Evolutionary conservation across 2,329 filamentous ascomycete species (phyloP), one percentile per base, ranked within the genome.

Genomic region (Aspergillus pseudoglaucus): DNA sequence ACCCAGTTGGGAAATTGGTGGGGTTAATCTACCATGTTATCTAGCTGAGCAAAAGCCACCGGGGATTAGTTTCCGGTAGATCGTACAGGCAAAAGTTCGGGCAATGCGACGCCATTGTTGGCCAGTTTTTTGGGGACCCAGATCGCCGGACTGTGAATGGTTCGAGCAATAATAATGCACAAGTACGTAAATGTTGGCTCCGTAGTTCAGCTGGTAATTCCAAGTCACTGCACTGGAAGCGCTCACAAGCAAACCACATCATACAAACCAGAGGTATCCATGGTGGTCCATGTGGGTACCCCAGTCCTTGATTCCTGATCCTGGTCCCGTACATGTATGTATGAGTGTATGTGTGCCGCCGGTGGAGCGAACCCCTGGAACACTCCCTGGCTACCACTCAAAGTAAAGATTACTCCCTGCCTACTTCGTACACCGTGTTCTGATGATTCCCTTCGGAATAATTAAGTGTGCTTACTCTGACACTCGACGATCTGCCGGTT

Each of bases 21-120:
- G 33, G 33, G 15, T n/a, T 37, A 33, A n/a, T 37, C 15, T 37
- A 35, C 32, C n/a, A 37, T 17, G 33, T 33, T n/a, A n/a, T n/a
- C 33, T n/a, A n/a, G 15, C 33, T 37, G 40, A 33, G 14, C 47
- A 57, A 55, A 58, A 54, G 54, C 55, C 43, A 47, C 25, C 56
- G 53, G 51, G 55, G 54, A 56, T 54, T 14, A 37, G 38, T 15
- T 46, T 45, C 57, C 55, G 56, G 57, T 51, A 58, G 56, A 58
- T 58, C 56, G 53, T 17, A 8, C 15, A 46, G 35, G 45, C 32
- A 6, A 46, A 46, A 46, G 35, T 40, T 20, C 44, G n/a, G 20
- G 17, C n/a, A 38, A 39, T 39, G 37, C 37, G 32, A 35, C 6
- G 32, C 14, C 32, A 35, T 35, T 35, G 32, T 35, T 35, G 32